These are phyloP conservation scores for Melampsora allii-populina DNA, from an alignment of 1,284 basidiomycete genomes.

Conservation along the genomic window DNA sequence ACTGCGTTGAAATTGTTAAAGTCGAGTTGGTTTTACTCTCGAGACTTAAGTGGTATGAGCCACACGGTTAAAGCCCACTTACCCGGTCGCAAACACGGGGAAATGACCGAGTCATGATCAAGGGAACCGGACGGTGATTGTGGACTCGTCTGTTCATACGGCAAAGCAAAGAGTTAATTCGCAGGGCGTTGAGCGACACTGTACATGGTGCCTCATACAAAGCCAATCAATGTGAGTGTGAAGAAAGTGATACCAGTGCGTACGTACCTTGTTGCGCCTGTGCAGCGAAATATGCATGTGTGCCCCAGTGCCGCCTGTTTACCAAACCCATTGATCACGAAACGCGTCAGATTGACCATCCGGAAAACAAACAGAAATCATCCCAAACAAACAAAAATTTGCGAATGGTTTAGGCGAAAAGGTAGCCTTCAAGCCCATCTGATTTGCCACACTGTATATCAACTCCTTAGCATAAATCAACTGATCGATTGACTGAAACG, in stretches of 20 bases:
- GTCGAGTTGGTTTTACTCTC: no score
- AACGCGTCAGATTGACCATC: background rate
- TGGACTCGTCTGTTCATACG: background rate
- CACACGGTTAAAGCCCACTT: background rate
- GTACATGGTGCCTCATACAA: background rate
- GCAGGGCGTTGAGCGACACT: no score
- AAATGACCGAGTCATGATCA: background rate
- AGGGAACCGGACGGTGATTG: background rate
- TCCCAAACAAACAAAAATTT: conserved; percentile 15
- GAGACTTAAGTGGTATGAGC: no score
- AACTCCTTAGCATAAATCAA: conserved; percentile 40
- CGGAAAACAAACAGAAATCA: background rate
- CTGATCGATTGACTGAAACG: conserved; percentile 40
- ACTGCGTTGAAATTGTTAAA: background rate
- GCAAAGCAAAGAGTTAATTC: background rate
- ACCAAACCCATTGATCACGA: background rate
- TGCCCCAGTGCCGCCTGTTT: conserved; percentile 21
- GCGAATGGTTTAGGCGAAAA: conserved; percentile 34
- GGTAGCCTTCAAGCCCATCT: conserved; percentile 41
- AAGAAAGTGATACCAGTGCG: no score
- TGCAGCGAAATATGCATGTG: conserved; percentile 40
- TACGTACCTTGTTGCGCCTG: conserved; percentile 14
- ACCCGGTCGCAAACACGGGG: background rate
- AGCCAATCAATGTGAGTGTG: background rate
- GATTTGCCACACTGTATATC: conserved; percentile 37